Evolutionary conservation across 192 early-diverging fungal genomes (phyloP).

Genomic region (Geranomyces variabilis): DNA sequence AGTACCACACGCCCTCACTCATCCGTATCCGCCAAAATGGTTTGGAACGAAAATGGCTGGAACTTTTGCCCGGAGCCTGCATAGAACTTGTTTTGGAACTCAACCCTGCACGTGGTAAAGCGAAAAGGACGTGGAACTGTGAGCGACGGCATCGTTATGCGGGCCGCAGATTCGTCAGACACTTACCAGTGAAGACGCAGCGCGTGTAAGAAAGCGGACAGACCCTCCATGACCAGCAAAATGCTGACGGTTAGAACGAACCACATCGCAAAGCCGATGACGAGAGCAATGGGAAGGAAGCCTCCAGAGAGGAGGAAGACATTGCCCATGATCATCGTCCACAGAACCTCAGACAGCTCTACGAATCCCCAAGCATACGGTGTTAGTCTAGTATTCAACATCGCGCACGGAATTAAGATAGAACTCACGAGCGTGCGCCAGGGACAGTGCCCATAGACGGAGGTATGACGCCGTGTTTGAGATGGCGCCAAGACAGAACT

Average conservation of each 20-base stretch:
- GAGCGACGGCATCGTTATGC: not conserved
- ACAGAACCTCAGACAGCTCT: conserved; percentile 95
- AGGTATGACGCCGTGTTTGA: conserved; percentile 99
- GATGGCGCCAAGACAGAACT: conserved; percentile 93
- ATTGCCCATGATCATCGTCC: conserved; percentile 84
- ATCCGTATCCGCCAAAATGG: conserved; percentile 37
- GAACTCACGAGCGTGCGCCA: conserved; percentile 89
- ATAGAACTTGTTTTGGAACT: conserved; percentile 99
- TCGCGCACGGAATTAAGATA: not conserved
- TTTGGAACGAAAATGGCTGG: conserved; percentile 84
- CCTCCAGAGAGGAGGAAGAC: conserved; percentile 50
- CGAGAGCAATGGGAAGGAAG: conserved; percentile 69
- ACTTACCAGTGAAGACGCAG: conserved; percentile 86
- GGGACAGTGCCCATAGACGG: conserved; percentile 96
- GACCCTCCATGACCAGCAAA: conserved; percentile 83
- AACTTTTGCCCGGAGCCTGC: conserved; percentile 87
- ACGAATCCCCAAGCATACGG: conserved; percentile 1
- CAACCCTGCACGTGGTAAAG: conserved; percentile 61
- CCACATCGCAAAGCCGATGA: conserved; percentile 86
- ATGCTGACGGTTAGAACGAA: conserved; percentile 81
- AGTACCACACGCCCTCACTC: conserved; percentile 5
- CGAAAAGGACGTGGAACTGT: not conserved
- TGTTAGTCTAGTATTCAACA: not conserved
- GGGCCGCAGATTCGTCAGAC: not conserved
- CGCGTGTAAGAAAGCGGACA: conserved; percentile 86